Base-by-base conservation (phyloP, 179 eudicot genomes). In the Drosera spatulata region DNA sequence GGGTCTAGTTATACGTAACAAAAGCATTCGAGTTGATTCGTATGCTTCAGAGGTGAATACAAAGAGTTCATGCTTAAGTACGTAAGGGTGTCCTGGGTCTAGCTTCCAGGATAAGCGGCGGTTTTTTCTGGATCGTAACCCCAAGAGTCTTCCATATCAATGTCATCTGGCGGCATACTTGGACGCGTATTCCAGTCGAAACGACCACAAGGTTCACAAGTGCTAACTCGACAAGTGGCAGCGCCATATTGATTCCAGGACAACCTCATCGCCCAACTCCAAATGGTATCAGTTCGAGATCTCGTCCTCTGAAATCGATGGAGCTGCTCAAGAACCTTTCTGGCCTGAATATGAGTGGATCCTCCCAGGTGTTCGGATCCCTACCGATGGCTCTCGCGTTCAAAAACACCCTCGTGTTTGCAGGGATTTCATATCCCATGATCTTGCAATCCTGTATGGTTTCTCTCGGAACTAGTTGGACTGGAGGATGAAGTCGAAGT, bases 241-340 rank as follows among this genome's bases (percentile, higher is more conserved):
- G 6, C 2, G 68, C 71, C 42, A 72, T 74, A 56, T 41, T 37
- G 9, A 59, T 10, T 46, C 78, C 82, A 13, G 78, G 82, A 50
- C 82, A 74, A 2, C 69, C 56, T 2, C 85, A 68, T 46, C 82
- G 39, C 3, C 82, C 79, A 3, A 60, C 69, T 7, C 86, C 83
- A 71, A 81, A 81, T 0, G 86, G 77, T 9, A 79, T 56, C 3
- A 73, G 12, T 71, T 76, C 81, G 41, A 75, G 79, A 41, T 73
- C 63, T 2, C 61, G 69, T 4, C 86, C 81, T 60, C 15, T 66
- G 41, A 62, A 78, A 54, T 81, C 85, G 14, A 78, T 58, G 0
- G 64, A 15, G 51, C 67, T 58, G 42, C 39, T 38, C 65, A 68
- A 2, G 41, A 81, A 81, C 66, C 82, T 72, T 61, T 81, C 80